Conservation (phyloP, 2,329 filamentous ascomycete species). For the Hypoxylon sp. region DNA sequence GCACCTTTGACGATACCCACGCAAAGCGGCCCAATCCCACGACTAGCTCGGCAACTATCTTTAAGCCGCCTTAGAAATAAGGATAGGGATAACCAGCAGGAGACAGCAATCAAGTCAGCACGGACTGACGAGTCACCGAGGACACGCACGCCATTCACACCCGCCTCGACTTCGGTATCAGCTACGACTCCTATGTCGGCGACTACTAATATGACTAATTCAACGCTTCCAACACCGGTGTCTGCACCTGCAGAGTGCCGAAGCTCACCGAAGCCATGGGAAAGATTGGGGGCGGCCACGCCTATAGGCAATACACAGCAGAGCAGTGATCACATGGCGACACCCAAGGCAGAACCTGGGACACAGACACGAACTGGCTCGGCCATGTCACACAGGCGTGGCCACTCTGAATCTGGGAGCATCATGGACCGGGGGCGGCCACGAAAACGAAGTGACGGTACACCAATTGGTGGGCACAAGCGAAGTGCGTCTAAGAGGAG, state of each 20-base stretch:
- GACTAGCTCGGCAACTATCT: conserved; percentile 59
- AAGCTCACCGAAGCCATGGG: conserved; percentile 63
- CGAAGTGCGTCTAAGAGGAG: conserved; percentile 61
- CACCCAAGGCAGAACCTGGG: conserved; percentile 55
- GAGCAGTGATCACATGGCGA: conserved; percentile 48
- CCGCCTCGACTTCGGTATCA: conserved; percentile 60
- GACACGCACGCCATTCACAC: conserved; percentile 60
- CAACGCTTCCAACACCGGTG: conserved; percentile 64
- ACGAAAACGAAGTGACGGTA: conserved; percentile 65
- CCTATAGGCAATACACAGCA: conserved; percentile 52
- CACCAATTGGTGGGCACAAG: conserved; percentile 57
- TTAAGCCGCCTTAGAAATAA: conserved; percentile 64
- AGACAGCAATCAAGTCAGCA: conserved; percentile 59
- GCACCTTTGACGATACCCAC: conserved; percentile 71
- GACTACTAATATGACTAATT: conserved; percentile 60
- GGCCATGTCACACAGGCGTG: conserved; percentile 63
- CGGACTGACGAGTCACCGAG: conserved; percentile 65
- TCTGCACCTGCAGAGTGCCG: conserved; percentile 65
- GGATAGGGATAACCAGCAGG: conserved; percentile 58
- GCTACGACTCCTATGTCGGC: conserved; percentile 63
- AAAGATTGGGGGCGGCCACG: conserved; percentile 52
- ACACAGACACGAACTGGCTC: conserved; percentile 37
- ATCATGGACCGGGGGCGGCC: conserved; percentile 75
- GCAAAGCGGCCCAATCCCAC: conserved; percentile 53
- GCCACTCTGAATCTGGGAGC: conserved; percentile 70